Conservation (phyloP, 2,329 filamentous ascomycete species). For the Chrysoporthe austroafricana region DNA sequence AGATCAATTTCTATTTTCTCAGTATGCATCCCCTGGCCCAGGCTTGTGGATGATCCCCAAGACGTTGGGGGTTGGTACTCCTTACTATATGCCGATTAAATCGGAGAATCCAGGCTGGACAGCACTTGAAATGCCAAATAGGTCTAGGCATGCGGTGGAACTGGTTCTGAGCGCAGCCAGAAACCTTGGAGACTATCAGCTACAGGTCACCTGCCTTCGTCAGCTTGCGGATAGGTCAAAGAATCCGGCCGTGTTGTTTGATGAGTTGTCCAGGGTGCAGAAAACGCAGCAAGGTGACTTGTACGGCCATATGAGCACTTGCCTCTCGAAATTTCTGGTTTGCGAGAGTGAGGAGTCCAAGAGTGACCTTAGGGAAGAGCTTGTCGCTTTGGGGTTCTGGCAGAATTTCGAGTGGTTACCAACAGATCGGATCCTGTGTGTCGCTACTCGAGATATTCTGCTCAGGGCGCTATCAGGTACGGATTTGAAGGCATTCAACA, state of each 20-base stretch:
- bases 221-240: background rate
- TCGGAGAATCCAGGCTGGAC: slow-evolving; percentile 8
- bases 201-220: background rate
- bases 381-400: background rate
- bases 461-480: background rate
- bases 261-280: slow-evolving; percentile 8
- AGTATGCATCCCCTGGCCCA: background rate
- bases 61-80: background rate
- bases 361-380: background rate
- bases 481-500: background rate
- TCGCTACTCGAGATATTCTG: slow-evolving; percentile 7
- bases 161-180: background rate
- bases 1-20: background rate
- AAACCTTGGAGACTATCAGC: background rate
- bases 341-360: slow-evolving; percentile 2
- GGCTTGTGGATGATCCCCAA: background rate
- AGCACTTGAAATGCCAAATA: background rate
- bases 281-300: background rate
- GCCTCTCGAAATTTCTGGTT: background rate
- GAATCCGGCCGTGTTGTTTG: background rate
- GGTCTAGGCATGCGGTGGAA: background rate
- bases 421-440: no score
- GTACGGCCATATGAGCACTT: background rate
- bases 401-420: background rate
- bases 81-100: slow-evolving; percentile 5